Evolutionary conservation across 2,329 filamentous ascomycete genomes (phyloP), one percentile per base, ranked within the genome.

Genomic region (Sporothrix dimorphospora): DNA sequence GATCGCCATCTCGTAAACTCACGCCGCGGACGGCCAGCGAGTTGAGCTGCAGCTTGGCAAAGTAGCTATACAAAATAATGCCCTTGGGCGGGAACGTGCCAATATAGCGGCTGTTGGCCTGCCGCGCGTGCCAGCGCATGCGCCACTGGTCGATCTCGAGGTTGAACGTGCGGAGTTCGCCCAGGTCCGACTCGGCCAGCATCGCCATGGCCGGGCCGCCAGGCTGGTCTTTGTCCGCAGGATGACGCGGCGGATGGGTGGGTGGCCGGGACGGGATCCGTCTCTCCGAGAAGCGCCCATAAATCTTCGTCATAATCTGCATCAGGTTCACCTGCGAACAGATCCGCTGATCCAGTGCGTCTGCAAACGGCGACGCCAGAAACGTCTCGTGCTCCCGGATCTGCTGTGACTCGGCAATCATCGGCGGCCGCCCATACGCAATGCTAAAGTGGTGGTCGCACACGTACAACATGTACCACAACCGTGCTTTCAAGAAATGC

Each of bases 11-110:
- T 73, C 83, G 81, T 83, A 85, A 77, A 73, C 80, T 51, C 76
- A 79, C 72, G 75, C 89, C 91, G 0, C 82, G 81, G 0, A 81
- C 84, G 24, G 82, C 73, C 21, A 76, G 82, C 34, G 89, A 75
- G 72, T 80, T 81, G 65, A 82, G 76, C 71, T 82, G 81, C n/a
- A 82, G 75, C 72, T 81, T 81, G 34, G 79, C 80, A 71, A 80
- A 81, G 70, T 79, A 75, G 53, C 75, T 72, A 72, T 81, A 72
- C 27, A 75, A 68, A 21, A 74, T 71, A 4, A 79, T 77, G 8
- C 79, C 88, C 88, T 2, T 82, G 78, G 2, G 82, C 81, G 69
- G 83, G 75, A 78, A 80, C 3, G 75, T 77, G 16, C 79, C 78
- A 47, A 80, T 79, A 72, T 75, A 78, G 3, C 45, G 67, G 72